Percentiles rank a stretch among this genome's conserved stretches.
phyloP scores from a whole-genome alignment of 208 protist species.

The Acanthamoeba healyi region DNA sequence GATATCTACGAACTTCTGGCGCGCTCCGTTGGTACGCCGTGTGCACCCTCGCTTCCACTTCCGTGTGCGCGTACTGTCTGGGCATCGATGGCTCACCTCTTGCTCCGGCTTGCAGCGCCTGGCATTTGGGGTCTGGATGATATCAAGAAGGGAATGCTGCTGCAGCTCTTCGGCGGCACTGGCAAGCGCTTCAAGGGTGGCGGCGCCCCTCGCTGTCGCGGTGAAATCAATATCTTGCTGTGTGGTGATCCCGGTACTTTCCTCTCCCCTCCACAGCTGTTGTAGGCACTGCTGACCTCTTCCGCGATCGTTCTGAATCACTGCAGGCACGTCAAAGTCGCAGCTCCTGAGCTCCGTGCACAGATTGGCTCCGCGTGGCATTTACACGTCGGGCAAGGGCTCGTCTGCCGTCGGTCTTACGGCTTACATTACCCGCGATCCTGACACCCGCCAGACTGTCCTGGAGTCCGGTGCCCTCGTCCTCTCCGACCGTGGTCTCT shows the following conservation, averaged over 20 bases:
- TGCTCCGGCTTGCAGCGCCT: conserved; percentile 90
- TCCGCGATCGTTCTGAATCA: no score
- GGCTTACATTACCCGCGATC: conserved; percentile 97
- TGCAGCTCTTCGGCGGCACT: conserved; percentile 98
- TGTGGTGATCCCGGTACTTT: conserved; percentile 97
- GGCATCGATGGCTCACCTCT: neutral
- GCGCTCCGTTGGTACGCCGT: conserved; percentile 90
- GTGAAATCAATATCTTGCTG: conserved; percentile 99
- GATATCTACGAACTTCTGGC: conserved; percentile 98
- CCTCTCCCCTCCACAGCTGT: neutral
- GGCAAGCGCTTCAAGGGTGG: conserved; percentile 92
- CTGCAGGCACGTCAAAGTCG: conserved; percentile 97
- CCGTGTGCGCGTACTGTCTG: no score
- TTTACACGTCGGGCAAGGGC: conserved; percentile 98
- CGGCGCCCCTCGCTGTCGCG: conserved; percentile 82
- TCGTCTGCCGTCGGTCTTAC: conserved; percentile 99
- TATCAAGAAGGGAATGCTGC: conserved; percentile 99
- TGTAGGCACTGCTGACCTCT: no score
- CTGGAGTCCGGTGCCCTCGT: conserved; percentile 94
- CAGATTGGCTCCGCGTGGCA: conserved; percentile 97
- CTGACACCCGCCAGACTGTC: conserved; percentile 97
- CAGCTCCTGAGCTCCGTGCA: conserved; percentile 99
- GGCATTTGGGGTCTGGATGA: conserved; percentile 98
- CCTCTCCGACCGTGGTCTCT: conserved; percentile 95
- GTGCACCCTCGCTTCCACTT: no score